A percentile compares a stretch with the other conserved stretches of the same genome.
phyloP scores from a whole-genome alignment of 805 yeast genomes.

The Nakazawaea siamensis region DNA sequence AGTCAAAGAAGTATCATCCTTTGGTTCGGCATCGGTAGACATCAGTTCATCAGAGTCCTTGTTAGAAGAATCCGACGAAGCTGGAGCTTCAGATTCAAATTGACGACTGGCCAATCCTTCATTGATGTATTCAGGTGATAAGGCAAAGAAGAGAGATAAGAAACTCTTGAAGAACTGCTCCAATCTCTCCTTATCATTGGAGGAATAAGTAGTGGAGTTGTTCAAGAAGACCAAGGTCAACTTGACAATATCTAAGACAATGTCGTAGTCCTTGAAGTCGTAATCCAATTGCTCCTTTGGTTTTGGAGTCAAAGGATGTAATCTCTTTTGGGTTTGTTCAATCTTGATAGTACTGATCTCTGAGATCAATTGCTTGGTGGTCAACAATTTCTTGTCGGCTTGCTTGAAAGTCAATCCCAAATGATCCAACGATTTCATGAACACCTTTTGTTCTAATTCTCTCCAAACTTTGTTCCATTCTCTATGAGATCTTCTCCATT shows the following conservation, averaged over 20 bases:
- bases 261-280: constrained; percentile 53
- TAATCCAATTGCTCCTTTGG: constrained; percentile 66
- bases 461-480: constrained; percentile 99
- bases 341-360: constrained; percentile 89
- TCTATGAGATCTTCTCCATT: constrained; percentile 96
- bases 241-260: constrained; percentile 66
- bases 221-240: constrained; percentile 60
- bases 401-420: constrained; percentile 94
- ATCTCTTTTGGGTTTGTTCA: constrained; percentile 80
- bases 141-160: constrained; percentile 61
- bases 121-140: constrained; percentile 41
- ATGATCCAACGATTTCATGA: constrained; percentile 89
- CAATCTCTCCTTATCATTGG: constrained; percentile 71
- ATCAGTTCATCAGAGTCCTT: constrained; percentile 17
- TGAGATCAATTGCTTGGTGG: constrained; percentile 83
- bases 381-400: constrained; percentile 85
- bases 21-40: constrained; percentile 7
- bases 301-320: constrained; percentile 78
- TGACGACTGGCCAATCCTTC: constrained; percentile 25
- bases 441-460: constrained; percentile 92
- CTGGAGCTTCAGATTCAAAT: neutral
- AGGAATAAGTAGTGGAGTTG: constrained; percentile 67
- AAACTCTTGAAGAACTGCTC: constrained; percentile 65
- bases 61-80: constrained; percentile 11
- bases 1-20: constrained; percentile 10